Evolutionary conservation across 78 protist species (phyloP).

Genomic region (Bodo saltans): DNA sequence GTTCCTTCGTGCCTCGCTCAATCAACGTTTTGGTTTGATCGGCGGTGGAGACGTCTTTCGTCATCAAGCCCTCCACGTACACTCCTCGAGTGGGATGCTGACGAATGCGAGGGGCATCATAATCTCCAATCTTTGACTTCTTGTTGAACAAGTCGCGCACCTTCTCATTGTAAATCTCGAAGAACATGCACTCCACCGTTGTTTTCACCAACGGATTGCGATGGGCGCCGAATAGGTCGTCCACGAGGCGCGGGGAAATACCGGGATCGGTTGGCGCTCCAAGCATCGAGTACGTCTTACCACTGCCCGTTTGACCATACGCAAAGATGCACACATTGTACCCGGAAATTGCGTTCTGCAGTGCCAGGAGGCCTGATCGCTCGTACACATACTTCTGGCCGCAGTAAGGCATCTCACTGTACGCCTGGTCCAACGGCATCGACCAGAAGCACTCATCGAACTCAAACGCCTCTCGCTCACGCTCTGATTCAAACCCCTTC

Average conservation of each 20-base stretch:
- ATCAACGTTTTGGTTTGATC: constrained; percentile 45
- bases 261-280: constrained; percentile 29
- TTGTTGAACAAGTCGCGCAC: constrained; percentile 64
- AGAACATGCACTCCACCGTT: constrained; percentile 51
- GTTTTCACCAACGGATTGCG: constrained; percentile 16
- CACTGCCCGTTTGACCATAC: constrained; percentile 45
- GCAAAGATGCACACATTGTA: constrained; percentile 37
- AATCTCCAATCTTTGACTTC: constrained; percentile 14
- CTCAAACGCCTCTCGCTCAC: constrained; percentile 3
- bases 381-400: constrained; percentile 19
- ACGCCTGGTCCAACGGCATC: neutral
- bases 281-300: constrained; percentile 39
- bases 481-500: neutral
- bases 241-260: constrained; percentile 1
- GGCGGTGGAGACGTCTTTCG: constrained; percentile 29
- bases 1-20: constrained; percentile 50
- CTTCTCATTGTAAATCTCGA: constrained; percentile 75
- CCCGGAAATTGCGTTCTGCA: constrained; percentile 6
- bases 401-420: neutral
- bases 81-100: constrained; percentile 28
- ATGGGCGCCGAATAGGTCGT: constrained; percentile 1
- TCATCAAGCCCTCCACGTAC: constrained; percentile 51
- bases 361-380: neutral
- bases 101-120: constrained; percentile 36
- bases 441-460: constrained; percentile 25